Evolutionary conservation across 768 basidiomycete species (phyloP).

Genomic region (Serendipita sp.): DNA sequence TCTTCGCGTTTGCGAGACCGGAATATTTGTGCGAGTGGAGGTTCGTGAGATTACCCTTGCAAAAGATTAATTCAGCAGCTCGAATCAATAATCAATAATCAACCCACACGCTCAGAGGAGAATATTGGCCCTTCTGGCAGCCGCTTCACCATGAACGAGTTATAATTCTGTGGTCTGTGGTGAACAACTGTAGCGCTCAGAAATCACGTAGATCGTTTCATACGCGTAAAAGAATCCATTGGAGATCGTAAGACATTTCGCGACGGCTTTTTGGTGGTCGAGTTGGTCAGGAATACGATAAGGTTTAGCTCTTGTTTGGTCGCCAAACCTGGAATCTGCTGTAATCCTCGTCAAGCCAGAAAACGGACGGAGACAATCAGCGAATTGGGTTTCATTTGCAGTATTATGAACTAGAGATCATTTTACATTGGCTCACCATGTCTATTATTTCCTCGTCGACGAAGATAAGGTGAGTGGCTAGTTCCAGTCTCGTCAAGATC

Average conservation of each 20-base stretch:
- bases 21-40: constrained; percentile 88
- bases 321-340: neutral
- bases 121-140: constrained; percentile 58
- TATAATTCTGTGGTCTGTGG: constrained; percentile 40
- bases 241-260: constrained; percentile 70
- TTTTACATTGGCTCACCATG: neutral
- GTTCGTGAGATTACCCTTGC: constrained; percentile 72
- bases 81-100: constrained; percentile 15
- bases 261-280: neutral
- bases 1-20: constrained; percentile 74
- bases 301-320: constrained; percentile 6
- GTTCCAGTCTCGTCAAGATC: neutral
- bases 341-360: neutral
- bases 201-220: constrained; percentile 20
- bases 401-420: too few relatives aligned
- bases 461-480: constrained; percentile 32
- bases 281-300: neutral
- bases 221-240: constrained; percentile 86
- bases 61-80: neutral
- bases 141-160: constrained; percentile 75
- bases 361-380: too few relatives aligned
- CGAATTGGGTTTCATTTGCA: too few relatives aligned
- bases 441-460: constrained; percentile 17
- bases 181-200: neutral
- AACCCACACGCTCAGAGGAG: constrained; percentile 64